A percentile compares a stretch with the other conserved stretches of the same genome.
Conservation (phyloP, 768 basidiomycete genomes). For the Lentinula raphanica region DNA sequence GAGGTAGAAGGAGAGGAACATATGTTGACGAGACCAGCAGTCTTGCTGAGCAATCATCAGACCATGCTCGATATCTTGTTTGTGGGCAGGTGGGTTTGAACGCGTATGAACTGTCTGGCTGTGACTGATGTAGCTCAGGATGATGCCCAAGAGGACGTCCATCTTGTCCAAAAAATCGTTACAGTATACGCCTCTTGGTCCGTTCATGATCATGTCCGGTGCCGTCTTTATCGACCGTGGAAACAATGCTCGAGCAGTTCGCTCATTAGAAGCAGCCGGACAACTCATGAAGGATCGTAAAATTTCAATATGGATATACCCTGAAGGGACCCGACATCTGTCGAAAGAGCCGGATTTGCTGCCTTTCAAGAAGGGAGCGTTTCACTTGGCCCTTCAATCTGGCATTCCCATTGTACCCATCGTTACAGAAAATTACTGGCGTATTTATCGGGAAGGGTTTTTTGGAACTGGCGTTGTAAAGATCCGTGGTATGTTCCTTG, state of each 20-base stretch:
- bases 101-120: slow-evolving; percentile 1
- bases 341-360: slow-evolving; percentile 61
- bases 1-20: slow-evolving; percentile 86
- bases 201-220: slow-evolving; percentile 85
- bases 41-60: slow-evolving; percentile 89
- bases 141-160: slow-evolving; percentile 76
- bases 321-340: slow-evolving; percentile 88
- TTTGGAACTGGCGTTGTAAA: slow-evolving; percentile 75
- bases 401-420: slow-evolving; percentile 89
- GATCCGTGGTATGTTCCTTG: slow-evolving; percentile 61
- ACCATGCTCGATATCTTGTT: slow-evolving; percentile 86
- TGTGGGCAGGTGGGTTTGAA: slow-evolving; percentile 60
- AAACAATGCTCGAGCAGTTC: slow-evolving; percentile 68
- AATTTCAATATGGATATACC: slow-evolving; percentile 89
- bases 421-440: slow-evolving; percentile 91
- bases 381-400: slow-evolving; percentile 90
- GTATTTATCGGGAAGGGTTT: slow-evolving; percentile 70
- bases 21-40: slow-evolving; percentile 53
- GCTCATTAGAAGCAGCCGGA: slow-evolving; percentile 72
- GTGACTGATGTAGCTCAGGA: slow-evolving; percentile 32
- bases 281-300: slow-evolving; percentile 65
- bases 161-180: slow-evolving; percentile 94
- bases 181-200: slow-evolving; percentile 82
- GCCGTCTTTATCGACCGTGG: slow-evolving; percentile 90
- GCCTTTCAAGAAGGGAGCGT: slow-evolving; percentile 97